phyloP scores from a whole-genome alignment of 2,329 filamentous ascomycete genomes.

The Pseudogymnoascus sp. region DNA sequence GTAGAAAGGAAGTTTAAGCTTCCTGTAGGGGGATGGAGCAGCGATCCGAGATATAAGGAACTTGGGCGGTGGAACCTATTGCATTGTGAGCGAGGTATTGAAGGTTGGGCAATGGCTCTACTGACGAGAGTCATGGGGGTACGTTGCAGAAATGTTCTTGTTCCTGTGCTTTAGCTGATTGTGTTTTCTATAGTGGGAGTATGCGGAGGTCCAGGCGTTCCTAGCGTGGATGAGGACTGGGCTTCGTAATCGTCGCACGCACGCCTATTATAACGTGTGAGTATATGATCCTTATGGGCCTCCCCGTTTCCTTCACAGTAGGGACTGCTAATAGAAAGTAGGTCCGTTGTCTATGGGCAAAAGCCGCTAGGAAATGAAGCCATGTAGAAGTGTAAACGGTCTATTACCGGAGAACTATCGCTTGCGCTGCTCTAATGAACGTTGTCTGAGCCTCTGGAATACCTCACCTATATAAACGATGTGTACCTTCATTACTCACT shows the following conservation, averaged over 20 bases:
- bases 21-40: neutral
- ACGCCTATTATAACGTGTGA: conserved; percentile 20
- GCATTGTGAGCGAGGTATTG: neutral
- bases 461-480: too few species aligned
- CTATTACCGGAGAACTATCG: too few species aligned
- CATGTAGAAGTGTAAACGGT: neutral
- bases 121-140: conserved; percentile 21
- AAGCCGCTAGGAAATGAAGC: neutral
- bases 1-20: neutral
- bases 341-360: neutral
- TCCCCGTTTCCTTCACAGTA: neutral
- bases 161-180: neutral
- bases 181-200: conserved; percentile 10
- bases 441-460: too few species aligned
- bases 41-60: neutral
- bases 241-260: conserved; percentile 14
- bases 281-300: neutral
- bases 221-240: conserved; percentile 14
- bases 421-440: too few species aligned
- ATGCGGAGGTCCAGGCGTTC: conserved; percentile 12
- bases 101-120: conserved; percentile 10
- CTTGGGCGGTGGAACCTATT: neutral
- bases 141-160: neutral
- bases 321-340: neutral
- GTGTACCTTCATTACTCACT: too few species aligned